Evolutionary conservation across 768 basidiomycete species (phyloP).

Genomic region (Lyophyllum atratum): DNA sequence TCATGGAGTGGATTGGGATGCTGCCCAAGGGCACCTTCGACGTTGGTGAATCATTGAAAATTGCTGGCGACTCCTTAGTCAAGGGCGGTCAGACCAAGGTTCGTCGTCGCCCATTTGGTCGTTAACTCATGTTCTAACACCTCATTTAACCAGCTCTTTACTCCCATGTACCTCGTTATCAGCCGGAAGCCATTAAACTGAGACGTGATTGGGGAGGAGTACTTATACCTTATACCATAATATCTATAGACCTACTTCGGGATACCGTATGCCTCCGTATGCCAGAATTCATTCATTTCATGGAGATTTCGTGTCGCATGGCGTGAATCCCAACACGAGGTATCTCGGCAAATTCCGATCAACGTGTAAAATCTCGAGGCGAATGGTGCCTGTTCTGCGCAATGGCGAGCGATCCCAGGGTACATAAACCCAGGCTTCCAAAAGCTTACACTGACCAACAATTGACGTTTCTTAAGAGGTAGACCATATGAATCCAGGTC

Average conservation of each 20-base stretch:
- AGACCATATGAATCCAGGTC: conserved; percentile 13
- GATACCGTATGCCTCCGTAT: background rate
- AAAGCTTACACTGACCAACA: conserved; percentile 68
- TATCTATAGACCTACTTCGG: conserved; percentile 12
- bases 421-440: conserved; percentile 64
- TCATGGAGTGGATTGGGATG: conserved; percentile 76
- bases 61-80: conserved; percentile 79
- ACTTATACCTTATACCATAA: conserved; percentile 19
- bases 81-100: conserved; percentile 88
- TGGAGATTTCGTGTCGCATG: background rate
- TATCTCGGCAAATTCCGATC: conserved; percentile 35
- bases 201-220: background rate
- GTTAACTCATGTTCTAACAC: background rate
- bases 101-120: conserved; percentile 20
- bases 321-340: conserved; percentile 20
- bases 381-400: conserved; percentile 15
- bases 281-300: conserved; percentile 2
- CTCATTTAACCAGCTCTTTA: conserved; percentile 64
- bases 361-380: conserved; percentile 19
- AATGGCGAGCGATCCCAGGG: conserved; percentile 61
- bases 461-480: conserved; percentile 57
- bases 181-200: conserved; percentile 54
- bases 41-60: conserved; percentile 86
- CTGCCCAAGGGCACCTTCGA: conserved; percentile 92
- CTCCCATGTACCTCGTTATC: conserved; percentile 82